phyloP scores from a whole-genome alignment of 345 rosid genomes.

The Noccaea bulbosa region DNA sequence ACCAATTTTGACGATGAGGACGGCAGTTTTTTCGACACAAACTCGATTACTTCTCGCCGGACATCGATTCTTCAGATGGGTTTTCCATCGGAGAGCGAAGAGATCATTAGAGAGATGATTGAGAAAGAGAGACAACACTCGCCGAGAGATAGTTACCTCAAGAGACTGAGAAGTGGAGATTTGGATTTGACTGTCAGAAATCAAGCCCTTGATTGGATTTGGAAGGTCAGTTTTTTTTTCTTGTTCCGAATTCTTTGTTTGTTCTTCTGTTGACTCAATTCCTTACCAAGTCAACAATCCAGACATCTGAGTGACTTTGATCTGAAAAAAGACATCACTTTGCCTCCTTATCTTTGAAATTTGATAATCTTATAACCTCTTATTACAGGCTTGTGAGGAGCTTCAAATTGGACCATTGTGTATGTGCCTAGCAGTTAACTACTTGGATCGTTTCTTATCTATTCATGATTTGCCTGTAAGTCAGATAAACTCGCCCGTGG shows the following conservation, averaged over 20 bases:
- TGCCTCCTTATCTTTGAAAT: slow-evolving; percentile 18
- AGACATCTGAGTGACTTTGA: slow-evolving; percentile 29
- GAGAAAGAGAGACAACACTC: slow-evolving; percentile 57
- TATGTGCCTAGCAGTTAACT: slow-evolving; percentile 61
- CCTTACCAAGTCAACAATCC: slow-evolving; percentile 31
- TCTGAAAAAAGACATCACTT: slow-evolving; percentile 37
- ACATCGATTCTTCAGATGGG: slow-evolving; percentile 44
- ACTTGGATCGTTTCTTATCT: slow-evolving; percentile 77
- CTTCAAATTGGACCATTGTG: slow-evolving; percentile 60
- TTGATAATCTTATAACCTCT: neutral
- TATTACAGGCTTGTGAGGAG: slow-evolving; percentile 61
- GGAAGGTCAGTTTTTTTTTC: slow-evolving; percentile 51
- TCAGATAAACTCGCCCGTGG: slow-evolving; percentile 15
- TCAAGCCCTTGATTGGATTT: slow-evolving; percentile 74
- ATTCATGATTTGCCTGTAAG: slow-evolving; percentile 70
- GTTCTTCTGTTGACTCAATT: slow-evolving; percentile 37
- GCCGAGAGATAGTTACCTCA: slow-evolving; percentile 60
- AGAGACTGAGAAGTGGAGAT: slow-evolving; percentile 59
- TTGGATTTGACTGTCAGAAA: slow-evolving; percentile 56
- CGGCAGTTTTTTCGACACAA: slow-evolving; percentile 14
- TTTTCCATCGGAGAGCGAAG: slow-evolving; percentile 51
- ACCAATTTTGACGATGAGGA: slow-evolving; percentile 34
- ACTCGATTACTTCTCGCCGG: slow-evolving; percentile 12
- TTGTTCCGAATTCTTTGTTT: neutral
- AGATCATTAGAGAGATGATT: slow-evolving; percentile 55